Percentiles rank a stretch among this genome's conserved stretches.
phyloP scores from a whole-genome alignment of 352 stramenopile genomes.

The Pythium oligandrum region DNA sequence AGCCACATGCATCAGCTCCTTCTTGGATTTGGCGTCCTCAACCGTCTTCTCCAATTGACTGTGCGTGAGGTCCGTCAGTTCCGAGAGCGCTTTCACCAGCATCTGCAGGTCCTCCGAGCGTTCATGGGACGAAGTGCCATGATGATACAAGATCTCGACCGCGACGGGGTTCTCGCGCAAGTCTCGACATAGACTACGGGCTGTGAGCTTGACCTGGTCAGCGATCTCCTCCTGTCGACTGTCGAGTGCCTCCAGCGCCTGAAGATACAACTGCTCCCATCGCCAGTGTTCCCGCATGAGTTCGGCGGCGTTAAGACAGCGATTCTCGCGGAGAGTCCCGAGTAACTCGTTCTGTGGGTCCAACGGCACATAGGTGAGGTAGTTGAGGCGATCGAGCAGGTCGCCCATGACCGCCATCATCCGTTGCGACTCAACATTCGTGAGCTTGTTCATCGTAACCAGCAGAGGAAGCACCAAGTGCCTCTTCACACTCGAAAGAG shows the following conservation, averaged over 20 bases:
- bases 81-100: slow-evolving; percentile 70
- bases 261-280: slow-evolving; percentile 67
- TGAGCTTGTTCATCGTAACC: slow-evolving; percentile 76
- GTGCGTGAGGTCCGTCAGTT: slow-evolving; percentile 80
- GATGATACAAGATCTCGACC: slow-evolving; percentile 71
- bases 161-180: slow-evolving; percentile 69
- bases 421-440: slow-evolving; percentile 84
- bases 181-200: slow-evolving; percentile 60
- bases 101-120: slow-evolving; percentile 64
- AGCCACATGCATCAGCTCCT: slow-evolving; percentile 69
- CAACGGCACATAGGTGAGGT: slow-evolving; percentile 79
- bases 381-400: slow-evolving; percentile 79
- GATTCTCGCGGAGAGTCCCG: slow-evolving; percentile 50
- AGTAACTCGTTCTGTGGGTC: slow-evolving; percentile 53
- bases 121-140: slow-evolving; percentile 45
- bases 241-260: slow-evolving; percentile 56
- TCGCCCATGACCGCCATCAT: slow-evolving; percentile 87
- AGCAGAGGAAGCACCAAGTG: too few relatives aligned
- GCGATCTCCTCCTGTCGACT: slow-evolving; percentile 60
- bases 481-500: too few relatives aligned
- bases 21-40: slow-evolving; percentile 82
- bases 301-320: slow-evolving; percentile 50
- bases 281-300: slow-evolving; percentile 72
- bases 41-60: slow-evolving; percentile 76
- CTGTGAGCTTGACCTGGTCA: slow-evolving; percentile 68